A percentile compares a stretch with the other conserved stretches of the same genome.
Conservation (phyloP, 164 flowering plant species). For the Sedum album region DNA sequence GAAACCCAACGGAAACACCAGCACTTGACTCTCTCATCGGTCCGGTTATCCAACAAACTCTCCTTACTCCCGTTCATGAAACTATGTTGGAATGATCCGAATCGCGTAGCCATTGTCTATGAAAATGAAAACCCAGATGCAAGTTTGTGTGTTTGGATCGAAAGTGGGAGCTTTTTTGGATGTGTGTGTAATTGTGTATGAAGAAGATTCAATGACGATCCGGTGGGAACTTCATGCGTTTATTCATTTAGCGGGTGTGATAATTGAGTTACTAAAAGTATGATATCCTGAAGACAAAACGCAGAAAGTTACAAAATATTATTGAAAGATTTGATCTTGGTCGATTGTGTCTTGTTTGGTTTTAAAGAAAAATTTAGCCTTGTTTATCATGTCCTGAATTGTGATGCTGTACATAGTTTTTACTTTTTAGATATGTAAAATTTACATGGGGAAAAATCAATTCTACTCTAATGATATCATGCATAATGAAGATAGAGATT, state of each 20-base stretch:
- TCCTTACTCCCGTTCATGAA: too few relatives aligned
- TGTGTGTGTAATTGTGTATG: neutral
- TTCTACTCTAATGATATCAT: too few relatives aligned
- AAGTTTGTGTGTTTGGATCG: neutral
- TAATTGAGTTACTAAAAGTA: neutral
- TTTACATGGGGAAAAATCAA: too few relatives aligned
- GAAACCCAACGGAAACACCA: too few relatives aligned
- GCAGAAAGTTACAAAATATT: too few relatives aligned
- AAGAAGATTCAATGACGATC: neutral
- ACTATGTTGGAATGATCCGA: conserved; percentile 24
- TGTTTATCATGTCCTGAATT: too few relatives aligned
- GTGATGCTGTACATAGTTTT: too few relatives aligned
- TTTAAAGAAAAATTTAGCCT: too few relatives aligned
- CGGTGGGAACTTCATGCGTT: neutral
- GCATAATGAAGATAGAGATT: too few relatives aligned
- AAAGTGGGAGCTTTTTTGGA: neutral
- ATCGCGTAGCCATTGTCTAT: conserved; percentile 17
- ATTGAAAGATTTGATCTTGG: too few relatives aligned
- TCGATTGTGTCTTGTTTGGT: too few relatives aligned
- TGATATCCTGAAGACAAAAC: neutral
- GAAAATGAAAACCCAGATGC: neutral
- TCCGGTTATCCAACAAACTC: conserved; percentile 21
- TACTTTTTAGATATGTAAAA: too few relatives aligned
- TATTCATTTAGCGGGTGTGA: neutral
- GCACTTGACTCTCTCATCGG: conserved; percentile 14